Conservation (phyloP, 1,139 yeast genomes). For the Pichia sp. region DNA sequence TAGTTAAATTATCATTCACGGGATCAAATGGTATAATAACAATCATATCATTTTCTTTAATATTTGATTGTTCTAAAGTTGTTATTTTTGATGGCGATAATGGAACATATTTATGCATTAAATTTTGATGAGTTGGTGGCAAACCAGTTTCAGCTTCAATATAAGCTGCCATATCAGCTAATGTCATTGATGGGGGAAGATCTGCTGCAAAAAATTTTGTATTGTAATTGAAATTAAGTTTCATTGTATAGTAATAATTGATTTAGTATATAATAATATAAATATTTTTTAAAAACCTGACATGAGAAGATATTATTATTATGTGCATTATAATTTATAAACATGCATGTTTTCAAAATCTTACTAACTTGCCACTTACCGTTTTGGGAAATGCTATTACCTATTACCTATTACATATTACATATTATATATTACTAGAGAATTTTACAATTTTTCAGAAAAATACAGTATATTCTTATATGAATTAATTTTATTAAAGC, state of each 20-base stretch:
- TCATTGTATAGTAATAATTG: constrained; percentile 3
- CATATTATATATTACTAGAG: too few species aligned
- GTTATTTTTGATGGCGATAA: constrained; percentile 8
- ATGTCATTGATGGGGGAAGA: constrained; percentile 50
- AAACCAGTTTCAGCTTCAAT: constrained; percentile 60
- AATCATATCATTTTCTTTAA: constrained; percentile 8
- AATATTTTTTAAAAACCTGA: too few species aligned
- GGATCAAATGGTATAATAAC: constrained; percentile 12
- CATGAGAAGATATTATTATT: too few species aligned
- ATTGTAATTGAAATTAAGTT: constrained; percentile 9
- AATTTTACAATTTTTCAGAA: too few species aligned
- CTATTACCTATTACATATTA: too few species aligned
- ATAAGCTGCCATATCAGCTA: constrained; percentile 70
- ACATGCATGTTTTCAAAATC: too few species aligned
- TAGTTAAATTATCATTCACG: constrained; percentile 39
- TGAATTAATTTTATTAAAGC: too few species aligned
- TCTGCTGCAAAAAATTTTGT: constrained; percentile 7
- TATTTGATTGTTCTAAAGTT: constrained; percentile 10
- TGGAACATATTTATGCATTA: constrained; percentile 9
- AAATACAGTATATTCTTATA: too few species aligned
- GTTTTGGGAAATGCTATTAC: constrained; percentile 4
- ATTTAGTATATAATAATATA: too few species aligned
- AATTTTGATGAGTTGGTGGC: constrained; percentile 13
- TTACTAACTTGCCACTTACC: constrained; percentile 4
- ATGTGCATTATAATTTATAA: too few species aligned